Evolutionary conservation across 2,329 filamentous ascomycete species (phyloP), one percentile per base, ranked within the genome.

Genomic region (Cladophialophora bantiana): DNA sequence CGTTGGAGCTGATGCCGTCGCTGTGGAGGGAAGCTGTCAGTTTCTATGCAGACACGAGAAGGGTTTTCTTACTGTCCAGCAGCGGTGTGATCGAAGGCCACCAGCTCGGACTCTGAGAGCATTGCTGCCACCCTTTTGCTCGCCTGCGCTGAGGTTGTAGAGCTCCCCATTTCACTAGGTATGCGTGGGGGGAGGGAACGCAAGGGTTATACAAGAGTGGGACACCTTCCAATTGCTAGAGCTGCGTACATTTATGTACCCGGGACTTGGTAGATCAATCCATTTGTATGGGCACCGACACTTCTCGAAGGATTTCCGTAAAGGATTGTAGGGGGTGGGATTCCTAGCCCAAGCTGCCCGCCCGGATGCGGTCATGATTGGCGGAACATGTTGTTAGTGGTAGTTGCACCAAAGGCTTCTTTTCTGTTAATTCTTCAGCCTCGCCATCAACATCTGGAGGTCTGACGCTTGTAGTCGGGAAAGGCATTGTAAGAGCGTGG

Each of bases 1-100:
- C 84, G 75, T 96, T 93, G 76, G 90, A 93, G 74, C 96, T 87
- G 55, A 96, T 94, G 71, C 95, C 95, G 72, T 96, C 94, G 81
- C 94, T 97, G 76, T 54, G 69, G 15, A 40, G 50, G 42, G 58
- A 48, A 55, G 68, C 54, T 35, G 65, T 66, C 66, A 64, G 69
- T 59, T 63, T 38, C 3, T 26, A 57, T n/a, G 36, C 18, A 6
- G 13, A 9, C 18, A 52, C 26, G 15, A 7, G 50, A 52, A 26
- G 53, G 42, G 35, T 48, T 38, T 58, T 79, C 82, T 79, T 78
- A 85, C 83, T 85, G 78, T 80, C 83, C 77, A 75, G 81, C 76
- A 67, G 81, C 78, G 70, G 77, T 78, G 75, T 82, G 80, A 61
- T 80, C 78, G 68, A 81, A 83, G n/a, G 76, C 77, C 26, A 81